Percentiles rank a stretch among this genome's conserved stretches.
These are phyloP conservation scores for Claviceps fusiformis DNA, from an alignment of 2,329 filamentous ascomycete species.

Conservation along the genomic window DNA sequence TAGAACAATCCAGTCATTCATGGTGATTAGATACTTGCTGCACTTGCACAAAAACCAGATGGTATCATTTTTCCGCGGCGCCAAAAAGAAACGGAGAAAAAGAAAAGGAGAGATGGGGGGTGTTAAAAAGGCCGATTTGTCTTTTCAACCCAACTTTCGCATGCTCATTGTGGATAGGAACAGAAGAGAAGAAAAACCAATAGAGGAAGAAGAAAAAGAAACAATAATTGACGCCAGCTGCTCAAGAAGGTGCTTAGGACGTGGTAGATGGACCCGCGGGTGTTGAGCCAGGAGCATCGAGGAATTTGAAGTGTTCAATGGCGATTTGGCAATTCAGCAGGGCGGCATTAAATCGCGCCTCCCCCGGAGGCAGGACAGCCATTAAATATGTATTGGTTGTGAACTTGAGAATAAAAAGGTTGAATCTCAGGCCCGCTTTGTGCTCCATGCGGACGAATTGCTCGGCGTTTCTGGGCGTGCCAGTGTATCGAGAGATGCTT, in stretches of 20 bases:
- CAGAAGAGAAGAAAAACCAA: too few relatives aligned
- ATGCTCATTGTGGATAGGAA: not conserved
- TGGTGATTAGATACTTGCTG: not conserved
- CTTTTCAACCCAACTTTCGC: not conserved
- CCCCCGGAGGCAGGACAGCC: slow-evolving; percentile 78
- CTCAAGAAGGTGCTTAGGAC: slow-evolving; percentile 3
- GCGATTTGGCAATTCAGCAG: slow-evolving; percentile 84
- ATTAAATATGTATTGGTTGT: slow-evolving; percentile 97
- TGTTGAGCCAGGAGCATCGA: slow-evolving; percentile 35
- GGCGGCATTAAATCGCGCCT: slow-evolving; percentile 81
- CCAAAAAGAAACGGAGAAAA: not conserved
- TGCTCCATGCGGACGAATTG: slow-evolving; percentile 73
- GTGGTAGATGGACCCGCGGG: slow-evolving; percentile 13
- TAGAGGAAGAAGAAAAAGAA: not conserved
- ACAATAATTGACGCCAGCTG: not conserved
- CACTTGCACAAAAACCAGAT: not conserved
- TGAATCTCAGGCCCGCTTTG: slow-evolving; percentile 65
- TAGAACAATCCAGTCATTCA: not conserved
- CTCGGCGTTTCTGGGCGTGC: slow-evolving; percentile 66
- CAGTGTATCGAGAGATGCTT: slow-evolving; percentile 59
- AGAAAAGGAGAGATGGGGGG: not conserved
- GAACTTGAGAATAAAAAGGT: slow-evolving; percentile 87
- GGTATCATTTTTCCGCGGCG: slow-evolving; percentile 4
- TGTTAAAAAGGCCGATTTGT: not conserved
- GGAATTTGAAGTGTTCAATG: slow-evolving; percentile 61